Percentiles rank a stretch among this genome's conserved stretches.
Evolutionary conservation across 2,329 filamentous ascomycete genomes (phyloP).

Genomic region (Elsinoe batatas): DNA sequence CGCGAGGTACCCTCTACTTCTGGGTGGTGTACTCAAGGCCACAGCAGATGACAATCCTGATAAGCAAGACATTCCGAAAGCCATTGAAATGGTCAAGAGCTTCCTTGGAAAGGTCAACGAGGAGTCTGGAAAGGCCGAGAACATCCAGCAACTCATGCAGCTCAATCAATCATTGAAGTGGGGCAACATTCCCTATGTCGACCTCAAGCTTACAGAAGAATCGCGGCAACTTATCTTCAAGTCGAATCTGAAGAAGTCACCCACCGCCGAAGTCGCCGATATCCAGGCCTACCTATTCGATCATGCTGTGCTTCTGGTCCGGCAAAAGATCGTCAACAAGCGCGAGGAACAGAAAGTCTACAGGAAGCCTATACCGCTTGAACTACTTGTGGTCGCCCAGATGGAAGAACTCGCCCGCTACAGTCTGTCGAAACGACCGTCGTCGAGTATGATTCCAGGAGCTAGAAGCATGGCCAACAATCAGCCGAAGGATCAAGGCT

Average conservation of each 20-base stretch:
- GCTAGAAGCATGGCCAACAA: slow-evolving; percentile 42
- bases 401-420: slow-evolving; percentile 89
- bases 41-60: slow-evolving; percentile 84
- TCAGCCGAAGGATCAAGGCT: slow-evolving; percentile 58
- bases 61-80: slow-evolving; percentile 83
- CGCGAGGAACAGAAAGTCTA: slow-evolving; percentile 92
- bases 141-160: slow-evolving; percentile 88
- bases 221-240: slow-evolving; percentile 90
- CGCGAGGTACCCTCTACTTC: slow-evolving; percentile 81
- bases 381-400: slow-evolving; percentile 84
- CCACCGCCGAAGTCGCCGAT: slow-evolving; percentile 69
- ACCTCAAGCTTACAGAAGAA: slow-evolving; percentile 88
- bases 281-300: slow-evolving; percentile 95
- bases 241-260: slow-evolving; percentile 83
- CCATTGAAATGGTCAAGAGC: slow-evolving; percentile 75
- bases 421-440: slow-evolving; percentile 76
- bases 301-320: slow-evolving; percentile 83
- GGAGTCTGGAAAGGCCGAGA: slow-evolving; percentile 94
- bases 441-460: slow-evolving; percentile 67
- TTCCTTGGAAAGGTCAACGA: slow-evolving; percentile 82
- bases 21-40: slow-evolving; percentile 87
- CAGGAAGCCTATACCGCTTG: slow-evolving; percentile 85
- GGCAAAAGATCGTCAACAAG: slow-evolving; percentile 86
- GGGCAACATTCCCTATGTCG: slow-evolving; percentile 78
- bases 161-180: slow-evolving; percentile 89